Conservation (phyloP, 352 stramenopile genomes). For the Pythium diclinum region DNA sequence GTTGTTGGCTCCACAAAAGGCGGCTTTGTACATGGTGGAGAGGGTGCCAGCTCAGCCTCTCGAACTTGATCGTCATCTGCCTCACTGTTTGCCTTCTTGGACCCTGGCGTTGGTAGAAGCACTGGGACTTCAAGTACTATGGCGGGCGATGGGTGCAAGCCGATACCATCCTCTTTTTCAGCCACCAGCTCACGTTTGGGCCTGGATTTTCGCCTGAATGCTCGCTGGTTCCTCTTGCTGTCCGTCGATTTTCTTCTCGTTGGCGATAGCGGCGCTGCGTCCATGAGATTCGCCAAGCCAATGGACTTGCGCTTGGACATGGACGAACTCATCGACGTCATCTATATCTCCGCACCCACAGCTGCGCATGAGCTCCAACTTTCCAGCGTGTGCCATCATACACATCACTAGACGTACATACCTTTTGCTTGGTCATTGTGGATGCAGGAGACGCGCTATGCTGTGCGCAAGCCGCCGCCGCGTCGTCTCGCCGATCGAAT, state of each 20-base stretch:
- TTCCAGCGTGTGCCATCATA: neutral
- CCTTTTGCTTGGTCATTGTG: conserved; percentile 14
- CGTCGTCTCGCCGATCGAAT: neutral
- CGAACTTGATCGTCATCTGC: neutral
- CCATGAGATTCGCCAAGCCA: conserved; percentile 26
- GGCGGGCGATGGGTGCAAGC: conserved; percentile 10
- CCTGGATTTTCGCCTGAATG: conserved; percentile 1
- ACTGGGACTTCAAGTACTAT: neutral
- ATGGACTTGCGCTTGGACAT: conserved; percentile 23
- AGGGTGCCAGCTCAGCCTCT: neutral
- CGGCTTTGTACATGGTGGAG: no score
- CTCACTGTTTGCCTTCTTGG: neutral
- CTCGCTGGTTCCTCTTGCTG: neutral
- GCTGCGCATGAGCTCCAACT: neutral
- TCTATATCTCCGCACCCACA: conserved; percentile 14
- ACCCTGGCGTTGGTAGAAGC: neutral
- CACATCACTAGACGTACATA: neutral
- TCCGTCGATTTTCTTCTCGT: neutral
- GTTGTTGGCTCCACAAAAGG: conserved; percentile 11
- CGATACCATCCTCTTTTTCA: conserved; percentile 4
- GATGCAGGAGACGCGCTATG: neutral
- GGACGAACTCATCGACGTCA: conserved; percentile 4
- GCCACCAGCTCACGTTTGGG: neutral
- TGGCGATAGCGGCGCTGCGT: conserved; percentile 13
- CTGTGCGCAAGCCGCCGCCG: neutral